Base-by-base conservation (phyloP, 2,329 filamentous ascomycete genomes). In the Diaporthe ilicicola region DNA sequence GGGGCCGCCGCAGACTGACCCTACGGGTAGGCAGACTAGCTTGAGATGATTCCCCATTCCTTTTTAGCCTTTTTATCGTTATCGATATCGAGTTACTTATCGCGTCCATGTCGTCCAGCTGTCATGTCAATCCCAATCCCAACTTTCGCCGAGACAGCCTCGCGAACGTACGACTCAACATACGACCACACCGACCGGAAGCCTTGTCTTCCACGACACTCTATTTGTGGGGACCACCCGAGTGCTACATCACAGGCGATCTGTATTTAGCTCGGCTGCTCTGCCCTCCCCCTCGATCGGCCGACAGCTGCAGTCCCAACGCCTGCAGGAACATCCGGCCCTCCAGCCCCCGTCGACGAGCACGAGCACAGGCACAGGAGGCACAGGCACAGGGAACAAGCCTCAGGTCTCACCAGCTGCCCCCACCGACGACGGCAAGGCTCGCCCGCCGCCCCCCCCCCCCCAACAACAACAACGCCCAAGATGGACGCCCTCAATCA, bases 401-500 rank as follows among this genome's bases (percentile, higher is more conserved):
- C n/a, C n/a, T n/a, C 67, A 59, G 67, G 48, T 55, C 42, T 48
- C 46, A 62, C 51, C 67, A 62, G 27, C 29, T 8, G 8, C 17
- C n/a, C n/a, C n/a, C n/a, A n/a, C n/a, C n/a, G n/a, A n/a, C n/a
- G n/a, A n/a, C n/a, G n/a, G n/a, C n/a, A n/a, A n/a, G n/a, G n/a
- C n/a, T n/a, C n/a, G n/a, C n/a, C n/a, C n/a, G n/a, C n/a, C n/a
- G n/a, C n/a, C n/a, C n/a, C 12, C 13, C 44, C 34, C 32, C 37
- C 46, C 15, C 55, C 42, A 22, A n/a, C 37, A n/a, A n/a, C n/a
- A n/a, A n/a, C n/a, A n/a, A n/a, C 68, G 37, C 54, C 75, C 75
- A 76, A 74, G 73, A 85, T 86, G 81, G 77, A 80, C 61, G 76
- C 77, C 73, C 77, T 85, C 69, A 77, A 79, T 70, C 74, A 80